Evolutionary conservation across 352 stramenopile species (phyloP), one percentile per base, ranked within the genome.

Genomic region (Phytophthora colocasiae): DNA sequence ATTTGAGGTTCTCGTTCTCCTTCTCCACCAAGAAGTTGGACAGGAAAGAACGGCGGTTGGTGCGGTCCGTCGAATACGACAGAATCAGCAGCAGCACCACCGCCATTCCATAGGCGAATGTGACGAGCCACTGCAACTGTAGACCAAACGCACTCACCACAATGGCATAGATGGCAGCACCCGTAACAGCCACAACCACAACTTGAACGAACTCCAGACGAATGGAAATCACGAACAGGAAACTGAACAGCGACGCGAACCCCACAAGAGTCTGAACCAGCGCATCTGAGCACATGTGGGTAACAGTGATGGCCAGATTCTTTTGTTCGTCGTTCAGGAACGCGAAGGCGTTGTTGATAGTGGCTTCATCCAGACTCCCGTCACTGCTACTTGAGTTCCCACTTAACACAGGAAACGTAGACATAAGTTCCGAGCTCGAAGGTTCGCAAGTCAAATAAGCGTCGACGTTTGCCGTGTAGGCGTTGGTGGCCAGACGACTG

Each of bases 171-270:
- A 79, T 87, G 5, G 79, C 58, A 6, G 82, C 69, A 15, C 77
- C 75, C 7, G 72, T 77, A 41, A 87, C 63, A 26, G 77, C 80
- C n/a, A 95, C 74, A n/a, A 93, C 64, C 50, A 90, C 76, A 17
- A 92, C 85, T 69, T 96, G 87, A 31, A 93, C 81, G 69, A 96
- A 96, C 66, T 96, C 89, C 26, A 96, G 69, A n/a, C 87, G 87
- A 53, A 93, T 92, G 4, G 86, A 92, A 40, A 95, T 87, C 46
- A 87, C 78, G 47, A 95, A 91, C 24, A 94, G 78, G 55, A 94
- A 93, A 59, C 80, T 91, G 58, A 92, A 91, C n/a, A 91, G 68
- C 32, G 80, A 91, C 14, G 75, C 65, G 66, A 93, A 93, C 26
- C 75, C 75, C 26, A 85, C 76, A 6, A 93, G 75, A 19, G 91